A percentile compares a stretch with the other conserved stretches of the same genome.
phyloP scores from a whole-genome alignment of 257 asterid genomes.

The Petunia axillaris region DNA sequence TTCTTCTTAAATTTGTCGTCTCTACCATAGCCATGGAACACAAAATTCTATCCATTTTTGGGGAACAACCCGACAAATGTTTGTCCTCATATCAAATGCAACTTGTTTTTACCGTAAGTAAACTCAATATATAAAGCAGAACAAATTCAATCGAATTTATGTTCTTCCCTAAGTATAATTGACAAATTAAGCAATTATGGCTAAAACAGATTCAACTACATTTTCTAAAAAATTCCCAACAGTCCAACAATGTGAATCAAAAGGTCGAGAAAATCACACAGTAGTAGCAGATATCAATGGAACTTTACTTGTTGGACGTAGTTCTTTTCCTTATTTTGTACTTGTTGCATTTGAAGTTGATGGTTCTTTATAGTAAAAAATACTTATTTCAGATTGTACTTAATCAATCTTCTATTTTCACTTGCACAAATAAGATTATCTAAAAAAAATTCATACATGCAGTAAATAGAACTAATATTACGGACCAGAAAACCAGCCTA shows the following conservation, averaged over 20 bases:
- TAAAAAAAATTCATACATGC: no score
- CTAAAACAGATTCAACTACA: not conserved
- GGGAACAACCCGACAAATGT: not conserved
- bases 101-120: slow-evolving; percentile 19
- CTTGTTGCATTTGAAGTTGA: slow-evolving; percentile 79
- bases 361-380: slow-evolving; percentile 25
- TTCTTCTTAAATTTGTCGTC: no score
- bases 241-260: slow-evolving; percentile 46
- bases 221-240: slow-evolving; percentile 35
- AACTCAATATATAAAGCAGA: not conserved
- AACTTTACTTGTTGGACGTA: slow-evolving; percentile 58
- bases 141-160: not conserved
- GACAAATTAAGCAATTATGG: slow-evolving; percentile 25
- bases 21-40: no score
- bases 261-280: slow-evolving; percentile 47
- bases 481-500: no score
- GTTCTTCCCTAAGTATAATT: not conserved
- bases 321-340: slow-evolving; percentile 76
- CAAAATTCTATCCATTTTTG: no score
- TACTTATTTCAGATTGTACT: no score
- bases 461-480: no score
- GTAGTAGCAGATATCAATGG: slow-evolving; percentile 69
- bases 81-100: slow-evolving; percentile 34
- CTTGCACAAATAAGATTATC: no score
- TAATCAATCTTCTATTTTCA: no score